These are phyloP conservation scores for Rubia occidens DNA, from an alignment of 305 asterid species.

Conservation along the genomic window DNA sequence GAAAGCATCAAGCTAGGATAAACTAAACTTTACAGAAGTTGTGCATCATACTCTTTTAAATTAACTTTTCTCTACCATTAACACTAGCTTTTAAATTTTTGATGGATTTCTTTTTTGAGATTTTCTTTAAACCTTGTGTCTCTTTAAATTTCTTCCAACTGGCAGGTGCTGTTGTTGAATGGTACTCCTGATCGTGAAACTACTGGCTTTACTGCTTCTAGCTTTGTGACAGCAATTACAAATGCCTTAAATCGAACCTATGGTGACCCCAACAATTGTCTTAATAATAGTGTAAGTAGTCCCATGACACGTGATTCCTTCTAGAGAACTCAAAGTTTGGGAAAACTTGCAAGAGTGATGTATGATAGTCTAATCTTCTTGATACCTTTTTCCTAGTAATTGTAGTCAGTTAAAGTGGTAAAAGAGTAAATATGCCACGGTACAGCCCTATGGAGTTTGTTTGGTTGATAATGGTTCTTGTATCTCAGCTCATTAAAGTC, in stretches of 20 bases:
- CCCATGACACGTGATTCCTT: not conserved
- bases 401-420: not conserved
- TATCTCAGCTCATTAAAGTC: not conserved
- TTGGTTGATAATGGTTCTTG: not conserved
- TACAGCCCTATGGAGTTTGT: not conserved
- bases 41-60: not conserved
- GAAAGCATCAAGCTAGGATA: not conserved
- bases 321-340: not conserved
- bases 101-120: not conserved
- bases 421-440: not conserved
- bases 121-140: constrained; percentile 6
- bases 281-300: constrained; percentile 48
- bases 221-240: constrained; percentile 73
- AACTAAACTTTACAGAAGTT: not conserved
- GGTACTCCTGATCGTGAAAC: constrained; percentile 87
- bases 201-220: constrained; percentile 60
- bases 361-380: not conserved
- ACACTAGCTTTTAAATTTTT: not conserved
- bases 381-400: not conserved
- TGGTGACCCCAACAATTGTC: constrained; percentile 52
- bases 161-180: constrained; percentile 75
- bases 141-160: constrained; percentile 16
- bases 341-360: not conserved
- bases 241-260: constrained; percentile 73
- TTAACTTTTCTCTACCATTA: not conserved